Evolutionary conservation across 106 monocot species (phyloP).

Genomic region (Hemerocallis citrina): DNA sequence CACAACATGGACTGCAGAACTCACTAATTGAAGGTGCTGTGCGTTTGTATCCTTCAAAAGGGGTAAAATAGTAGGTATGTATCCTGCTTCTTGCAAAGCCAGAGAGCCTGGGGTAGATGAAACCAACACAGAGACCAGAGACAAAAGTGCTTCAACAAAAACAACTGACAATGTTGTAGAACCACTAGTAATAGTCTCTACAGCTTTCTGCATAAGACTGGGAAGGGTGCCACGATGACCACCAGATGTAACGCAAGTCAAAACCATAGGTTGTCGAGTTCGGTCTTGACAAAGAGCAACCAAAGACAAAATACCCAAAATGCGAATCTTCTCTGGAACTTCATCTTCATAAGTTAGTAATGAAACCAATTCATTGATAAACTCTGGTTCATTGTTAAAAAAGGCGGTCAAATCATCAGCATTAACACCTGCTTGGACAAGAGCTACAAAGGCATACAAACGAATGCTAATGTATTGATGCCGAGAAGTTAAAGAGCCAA

Average conservation of each 20-base stretch:
- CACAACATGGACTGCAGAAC: conserved; percentile 55
- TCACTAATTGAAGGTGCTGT: conserved; percentile 59
- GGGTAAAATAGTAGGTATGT: conserved; percentile 63
- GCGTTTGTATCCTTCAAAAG: conserved; percentile 63
- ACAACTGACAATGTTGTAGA: conserved; percentile 52
- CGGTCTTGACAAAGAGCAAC: conserved; percentile 64
- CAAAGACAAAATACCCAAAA: conserved; percentile 51
- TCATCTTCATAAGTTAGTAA: conserved; percentile 60
- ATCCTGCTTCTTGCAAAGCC: conserved; percentile 66
- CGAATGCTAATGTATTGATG: conserved; percentile 52
- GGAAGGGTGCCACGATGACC: no score
- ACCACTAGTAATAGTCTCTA: conserved; percentile 40
- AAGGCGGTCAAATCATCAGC: conserved; percentile 48
- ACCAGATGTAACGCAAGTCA: conserved; percentile 55
- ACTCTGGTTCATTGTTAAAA: conserved; percentile 77
- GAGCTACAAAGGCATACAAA: conserved; percentile 55
- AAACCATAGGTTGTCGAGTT: conserved; percentile 40
- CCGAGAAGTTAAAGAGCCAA: conserved; percentile 47
- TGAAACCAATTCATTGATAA: conserved; percentile 59
- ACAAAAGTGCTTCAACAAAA: conserved; percentile 66
- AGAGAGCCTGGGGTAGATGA: conserved; percentile 66
- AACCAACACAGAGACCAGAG: conserved; percentile 54
- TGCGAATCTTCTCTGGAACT: conserved; percentile 57
- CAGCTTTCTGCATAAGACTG: conserved; percentile 64
- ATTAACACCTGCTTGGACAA: conserved; percentile 58